Evolutionary conservation across 2,329 filamentous ascomycete species (phyloP).

Genomic region (Fusarium chlamydosporum): DNA sequence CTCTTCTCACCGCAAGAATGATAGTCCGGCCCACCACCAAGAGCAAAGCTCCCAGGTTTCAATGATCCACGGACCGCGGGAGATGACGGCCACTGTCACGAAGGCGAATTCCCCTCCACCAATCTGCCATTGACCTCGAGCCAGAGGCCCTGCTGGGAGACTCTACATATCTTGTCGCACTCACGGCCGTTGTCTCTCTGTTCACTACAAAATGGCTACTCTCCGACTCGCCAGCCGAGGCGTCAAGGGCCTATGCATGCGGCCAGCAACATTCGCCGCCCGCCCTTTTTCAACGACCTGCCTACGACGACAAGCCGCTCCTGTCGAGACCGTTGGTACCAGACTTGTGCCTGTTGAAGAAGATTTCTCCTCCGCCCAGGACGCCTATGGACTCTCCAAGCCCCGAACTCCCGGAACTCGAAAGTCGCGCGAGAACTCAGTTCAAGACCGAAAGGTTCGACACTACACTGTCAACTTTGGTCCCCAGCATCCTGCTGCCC

Average conservation of each 20-base stretch:
- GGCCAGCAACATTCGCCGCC: constrained; percentile 59
- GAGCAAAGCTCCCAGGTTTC: constrained; percentile 54
- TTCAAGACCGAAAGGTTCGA: constrained; percentile 84
- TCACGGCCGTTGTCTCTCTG: constrained; percentile 49
- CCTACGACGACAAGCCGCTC: constrained; percentile 73
- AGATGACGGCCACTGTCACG: constrained; percentile 54
- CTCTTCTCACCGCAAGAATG: constrained; percentile 49
- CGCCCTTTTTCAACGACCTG: constrained; percentile 77
- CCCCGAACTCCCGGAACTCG: constrained; percentile 60
- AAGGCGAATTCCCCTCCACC: constrained; percentile 53
- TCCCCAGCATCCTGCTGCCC: constrained; percentile 97
- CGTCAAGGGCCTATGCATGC: constrained; percentile 76
- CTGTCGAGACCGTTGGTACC: constrained; percentile 63
- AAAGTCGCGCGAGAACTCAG: constrained; percentile 63
- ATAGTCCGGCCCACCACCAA: constrained; percentile 53
- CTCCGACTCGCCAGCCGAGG: constrained; percentile 80
- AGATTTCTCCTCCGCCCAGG: constrained; percentile 69
- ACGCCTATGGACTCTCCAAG: constrained; percentile 64
- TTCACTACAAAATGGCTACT: constrained; percentile 72
- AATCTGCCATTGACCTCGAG: constrained; percentile 56
- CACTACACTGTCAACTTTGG: constrained; percentile 99
- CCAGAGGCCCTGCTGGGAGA: constrained; percentile 55
- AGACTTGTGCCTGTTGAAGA: constrained; percentile 76
- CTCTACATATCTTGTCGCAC: constrained; percentile 50
- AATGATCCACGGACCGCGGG: constrained; percentile 47